Evolutionary conservation across 2,329 filamentous ascomycete species (phyloP).

Genomic region (Triangularia verruculosa): DNA sequence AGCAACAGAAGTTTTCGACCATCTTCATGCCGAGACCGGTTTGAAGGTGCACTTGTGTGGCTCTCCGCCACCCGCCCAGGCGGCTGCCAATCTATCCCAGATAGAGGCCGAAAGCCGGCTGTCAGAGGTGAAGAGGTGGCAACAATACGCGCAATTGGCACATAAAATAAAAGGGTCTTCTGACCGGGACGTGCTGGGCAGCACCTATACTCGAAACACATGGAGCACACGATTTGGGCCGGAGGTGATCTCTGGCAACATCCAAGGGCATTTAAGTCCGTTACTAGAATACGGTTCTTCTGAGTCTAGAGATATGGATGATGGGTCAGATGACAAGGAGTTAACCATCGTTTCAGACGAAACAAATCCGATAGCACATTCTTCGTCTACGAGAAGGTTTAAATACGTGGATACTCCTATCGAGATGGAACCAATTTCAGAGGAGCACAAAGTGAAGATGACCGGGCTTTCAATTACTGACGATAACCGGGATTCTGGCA

Average conservation of each 20-base stretch:
- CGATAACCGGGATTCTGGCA: too few species aligned
- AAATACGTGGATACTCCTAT: too few species aligned
- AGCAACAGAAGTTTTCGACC: not conserved
- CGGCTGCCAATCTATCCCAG: not conserved
- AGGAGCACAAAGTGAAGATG: too few species aligned
- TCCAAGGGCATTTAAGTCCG: not conserved
- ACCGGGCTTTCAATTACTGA: too few species aligned
- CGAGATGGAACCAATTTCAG: too few species aligned
- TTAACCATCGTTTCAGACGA: not conserved
- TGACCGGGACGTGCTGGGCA: too few species aligned
- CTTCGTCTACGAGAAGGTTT: not conserved
- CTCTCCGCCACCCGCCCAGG: not conserved
- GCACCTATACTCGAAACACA: not conserved
- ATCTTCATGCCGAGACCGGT: not conserved
- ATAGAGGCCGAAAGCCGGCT: not conserved
- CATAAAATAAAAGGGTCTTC: not conserved
- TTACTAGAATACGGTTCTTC: not conserved
- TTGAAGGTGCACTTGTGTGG: not conserved
- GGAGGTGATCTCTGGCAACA: not conserved
- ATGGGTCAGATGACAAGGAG: not conserved
- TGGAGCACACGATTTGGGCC: not conserved
- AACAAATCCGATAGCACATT: not conserved
- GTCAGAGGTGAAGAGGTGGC: not conserved
- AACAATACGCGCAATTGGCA: not conserved
- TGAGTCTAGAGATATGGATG: not conserved